Evolutionary conservation across 257 asterid species (phyloP), one percentile per base, ranked within the genome.

Genomic region (Pogostemon cablin): DNA sequence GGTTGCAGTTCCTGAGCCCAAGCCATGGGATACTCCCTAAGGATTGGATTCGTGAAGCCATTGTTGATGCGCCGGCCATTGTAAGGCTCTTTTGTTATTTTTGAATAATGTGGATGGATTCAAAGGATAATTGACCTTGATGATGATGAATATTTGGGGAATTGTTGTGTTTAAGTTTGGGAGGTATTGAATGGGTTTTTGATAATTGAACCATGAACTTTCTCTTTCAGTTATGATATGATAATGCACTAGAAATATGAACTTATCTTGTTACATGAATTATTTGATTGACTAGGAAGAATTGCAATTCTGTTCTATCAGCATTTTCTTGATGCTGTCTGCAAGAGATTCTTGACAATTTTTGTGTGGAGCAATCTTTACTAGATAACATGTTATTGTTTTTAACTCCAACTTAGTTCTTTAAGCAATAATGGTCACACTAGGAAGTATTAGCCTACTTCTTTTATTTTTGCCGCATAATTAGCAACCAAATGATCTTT

Each of bases 1-100:
- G 48, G 89, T 84, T 40, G 86, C 87, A 4, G 80, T 84, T 40
- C 88, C 88, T 32, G 86, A 84, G 74, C 64, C 75, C 1, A 84
- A 72, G 81, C 82, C 90, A 3, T 84, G 88, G 88, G 88, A 84
- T 55, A 84, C 78, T 65, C 88, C 86, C 70, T 84, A 77, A 74
- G 90, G 79, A 12, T 75, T 61, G 11, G 1, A 47, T 63, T 57
- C 12, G 6, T 35, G 11, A 56, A 61, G 48, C 55, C 80, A 76
- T 72, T 84, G 77, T 83, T 52, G 82, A 76, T 0, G 81, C 83
- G 2, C 75, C 73, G 66, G 67, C 61, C 47, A 17, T 46, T 75
- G 69, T 80, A 68, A 62, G 73, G 52, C 38, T 7, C 11, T 65
- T 65, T 41, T 60, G 67, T 52, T 4, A 12, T 52, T 72, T 75